Evolutionary conservation across 768 basidiomycete species (phyloP).

Genomic region (Crassisporium funariophilum): DNA sequence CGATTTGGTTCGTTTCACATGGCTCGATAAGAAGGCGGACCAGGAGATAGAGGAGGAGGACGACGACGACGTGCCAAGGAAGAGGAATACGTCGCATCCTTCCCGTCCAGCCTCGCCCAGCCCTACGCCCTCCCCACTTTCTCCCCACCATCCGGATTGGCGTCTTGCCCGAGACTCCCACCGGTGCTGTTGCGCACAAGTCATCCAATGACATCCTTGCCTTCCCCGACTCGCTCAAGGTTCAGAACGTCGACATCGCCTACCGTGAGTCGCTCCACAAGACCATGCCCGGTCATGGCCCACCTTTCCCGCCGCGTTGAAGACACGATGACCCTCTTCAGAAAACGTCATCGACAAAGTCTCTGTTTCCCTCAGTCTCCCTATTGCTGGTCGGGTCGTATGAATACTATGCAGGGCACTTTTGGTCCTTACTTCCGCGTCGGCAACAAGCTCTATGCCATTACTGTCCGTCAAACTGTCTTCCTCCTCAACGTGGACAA

Average conservation of each 20-base stretch:
- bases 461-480: conserved; percentile 36
- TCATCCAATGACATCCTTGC: conserved; percentile 31
- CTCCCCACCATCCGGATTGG: conserved; percentile 43
- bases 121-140: conserved; percentile 26
- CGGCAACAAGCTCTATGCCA: conserved; percentile 29
- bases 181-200: conserved; percentile 28
- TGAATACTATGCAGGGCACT: conserved; percentile 36
- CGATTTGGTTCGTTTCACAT: conserved; percentile 34
- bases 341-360: conserved; percentile 35
- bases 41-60: conserved; percentile 19
- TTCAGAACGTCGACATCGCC: conserved; percentile 39
- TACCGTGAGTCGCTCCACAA: conserved; percentile 33
- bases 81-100: conserved; percentile 19
- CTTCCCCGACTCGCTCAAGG: conserved; percentile 32
- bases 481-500: conserved; percentile 29
- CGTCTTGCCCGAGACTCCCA: conserved; percentile 33
- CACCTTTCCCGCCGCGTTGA: conserved; percentile 32
- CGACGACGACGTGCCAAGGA: conserved; percentile 11
- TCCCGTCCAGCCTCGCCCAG: conserved; percentile 24
- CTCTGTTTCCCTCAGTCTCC: conserved; percentile 37
- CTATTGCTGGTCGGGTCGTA: conserved; percentile 30
- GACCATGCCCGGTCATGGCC: conserved; percentile 21
- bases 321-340: conserved; percentile 31
- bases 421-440: conserved; percentile 35
- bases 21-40: conserved; percentile 20